Evolutionary conservation across 2,329 filamentous ascomycete genomes (phyloP).

Genomic region (Hortaea werneckii): DNA sequence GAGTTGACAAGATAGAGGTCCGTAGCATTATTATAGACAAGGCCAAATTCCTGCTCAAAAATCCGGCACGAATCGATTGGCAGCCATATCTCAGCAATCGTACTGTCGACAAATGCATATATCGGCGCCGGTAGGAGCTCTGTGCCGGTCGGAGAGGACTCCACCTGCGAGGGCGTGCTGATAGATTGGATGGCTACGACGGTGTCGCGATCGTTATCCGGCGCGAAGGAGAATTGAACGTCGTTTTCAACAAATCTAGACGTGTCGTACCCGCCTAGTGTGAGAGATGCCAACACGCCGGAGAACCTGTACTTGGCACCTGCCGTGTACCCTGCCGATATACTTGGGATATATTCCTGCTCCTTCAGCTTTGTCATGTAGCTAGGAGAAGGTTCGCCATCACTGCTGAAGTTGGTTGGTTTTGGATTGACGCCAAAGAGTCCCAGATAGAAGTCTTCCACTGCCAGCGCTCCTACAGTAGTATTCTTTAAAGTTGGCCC

Average conservation of each 20-base stretch:
- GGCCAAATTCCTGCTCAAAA: constrained; percentile 54
- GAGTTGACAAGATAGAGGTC: constrained; percentile 55
- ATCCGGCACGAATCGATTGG: constrained; percentile 47
- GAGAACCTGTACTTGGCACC: constrained; percentile 55
- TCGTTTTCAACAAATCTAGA: constrained; percentile 53
- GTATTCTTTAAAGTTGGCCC: constrained; percentile 34
- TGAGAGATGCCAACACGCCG: constrained; percentile 40
- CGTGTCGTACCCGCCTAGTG: constrained; percentile 60
- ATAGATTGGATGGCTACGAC: constrained; percentile 46
- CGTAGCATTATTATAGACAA: constrained; percentile 54
- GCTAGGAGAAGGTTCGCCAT: constrained; percentile 44
- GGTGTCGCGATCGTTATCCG: constrained; percentile 48
- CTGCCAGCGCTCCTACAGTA: constrained; percentile 31
- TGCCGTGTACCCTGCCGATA: constrained; percentile 67
- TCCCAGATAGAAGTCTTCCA: constrained; percentile 36
- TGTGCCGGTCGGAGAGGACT: constrained; percentile 22
- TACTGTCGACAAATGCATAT: constrained; percentile 39
- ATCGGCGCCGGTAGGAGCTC: constrained; percentile 31
- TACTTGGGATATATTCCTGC: constrained; percentile 54
- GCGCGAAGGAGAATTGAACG: constrained; percentile 45
- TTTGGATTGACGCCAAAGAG: constrained; percentile 40
- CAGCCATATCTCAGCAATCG: constrained; percentile 39
- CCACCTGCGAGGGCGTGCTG: constrained; percentile 19
- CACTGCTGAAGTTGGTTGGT: constrained; percentile 42
- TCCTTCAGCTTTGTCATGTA: constrained; percentile 45